Percentiles rank a stretch among this genome's conserved stretches.
Evolutionary conservation across 2,329 filamentous ascomycete genomes (phyloP).

Genomic region (Nemania diffusa): DNA sequence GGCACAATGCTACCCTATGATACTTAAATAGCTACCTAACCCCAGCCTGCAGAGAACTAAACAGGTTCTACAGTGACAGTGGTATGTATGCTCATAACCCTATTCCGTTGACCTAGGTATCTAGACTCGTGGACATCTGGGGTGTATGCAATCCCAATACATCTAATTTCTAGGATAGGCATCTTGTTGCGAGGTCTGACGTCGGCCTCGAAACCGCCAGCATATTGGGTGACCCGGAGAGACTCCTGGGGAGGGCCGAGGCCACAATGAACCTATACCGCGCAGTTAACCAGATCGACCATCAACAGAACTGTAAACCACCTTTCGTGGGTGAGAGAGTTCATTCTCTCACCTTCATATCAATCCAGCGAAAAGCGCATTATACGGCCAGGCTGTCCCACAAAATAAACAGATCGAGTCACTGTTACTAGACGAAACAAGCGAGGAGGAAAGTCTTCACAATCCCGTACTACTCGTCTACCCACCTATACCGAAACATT

Average conservation of each 20-base stretch:
- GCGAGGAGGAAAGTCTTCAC: background rate
- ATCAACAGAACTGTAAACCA: background rate
- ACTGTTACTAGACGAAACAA: background rate
- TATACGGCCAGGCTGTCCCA: background rate
- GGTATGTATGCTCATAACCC: slow-evolving; percentile 1
- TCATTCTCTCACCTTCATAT: background rate
- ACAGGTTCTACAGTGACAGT: background rate
- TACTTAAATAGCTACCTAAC: slow-evolving; percentile 12
- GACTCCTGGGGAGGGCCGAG: background rate
- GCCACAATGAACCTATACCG: background rate
- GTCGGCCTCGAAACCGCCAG: background rate
- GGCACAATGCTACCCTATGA: slow-evolving; percentile 8
- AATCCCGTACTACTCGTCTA: background rate
- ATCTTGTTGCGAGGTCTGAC: background rate
- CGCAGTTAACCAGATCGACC: background rate
- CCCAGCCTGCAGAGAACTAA: background rate
- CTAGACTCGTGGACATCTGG: background rate
- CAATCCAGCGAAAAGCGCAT: background rate
- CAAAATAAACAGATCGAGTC: background rate
- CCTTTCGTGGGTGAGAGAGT: background rate
- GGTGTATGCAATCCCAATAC: background rate
- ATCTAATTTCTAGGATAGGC: background rate
- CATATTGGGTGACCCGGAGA: background rate
- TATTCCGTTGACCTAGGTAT: background rate
- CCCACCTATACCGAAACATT: background rate